Conservation (phyloP, 2,329 filamentous ascomycete genomes). For the Eutypa lata region DNA sequence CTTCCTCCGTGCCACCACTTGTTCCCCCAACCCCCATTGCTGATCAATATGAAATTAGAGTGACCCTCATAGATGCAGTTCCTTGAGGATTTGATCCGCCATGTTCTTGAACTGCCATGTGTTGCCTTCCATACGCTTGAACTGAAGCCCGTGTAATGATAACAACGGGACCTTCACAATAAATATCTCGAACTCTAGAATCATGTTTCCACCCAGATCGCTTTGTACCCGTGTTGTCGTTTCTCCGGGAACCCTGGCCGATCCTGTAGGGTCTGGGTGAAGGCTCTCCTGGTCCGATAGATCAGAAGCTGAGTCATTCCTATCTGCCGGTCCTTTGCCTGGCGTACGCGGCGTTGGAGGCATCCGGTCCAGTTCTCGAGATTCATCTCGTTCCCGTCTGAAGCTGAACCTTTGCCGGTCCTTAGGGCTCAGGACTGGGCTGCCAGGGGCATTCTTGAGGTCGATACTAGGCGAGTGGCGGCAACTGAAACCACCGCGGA, state of each 20-base stretch:
- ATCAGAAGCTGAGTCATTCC: conserved; percentile 83
- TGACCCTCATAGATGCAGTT: conserved; percentile 67
- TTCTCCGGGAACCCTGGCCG: conserved; percentile 69
- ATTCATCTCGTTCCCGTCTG: conserved; percentile 70
- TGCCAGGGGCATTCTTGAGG: conserved; percentile 65
- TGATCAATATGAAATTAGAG: conserved; percentile 12
- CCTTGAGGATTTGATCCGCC: conserved; percentile 90
- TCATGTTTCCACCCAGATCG: conserved; percentile 80
- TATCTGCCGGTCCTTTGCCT: conserved; percentile 52
- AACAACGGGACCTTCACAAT: conserved; percentile 96
- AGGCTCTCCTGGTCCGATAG: conserved; percentile 72
- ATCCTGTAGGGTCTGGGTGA: conserved; percentile 47
- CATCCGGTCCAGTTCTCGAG: conserved; percentile 56
- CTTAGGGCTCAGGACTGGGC: conserved; percentile 52
- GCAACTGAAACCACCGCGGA: conserved; percentile 90
- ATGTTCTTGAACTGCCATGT: conserved; percentile 99
- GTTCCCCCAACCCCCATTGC: neutral
- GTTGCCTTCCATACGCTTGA: conserved; percentile 92
- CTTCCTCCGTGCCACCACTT: neutral
- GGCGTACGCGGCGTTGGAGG: conserved; percentile 48
- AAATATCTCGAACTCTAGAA: conserved; percentile 89
- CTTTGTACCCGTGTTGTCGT: conserved; percentile 90
- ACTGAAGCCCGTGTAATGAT: conserved; percentile 91
- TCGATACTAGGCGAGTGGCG: conserved; percentile 87
- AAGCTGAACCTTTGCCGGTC: conserved; percentile 83